These are phyloP conservation scores for Clitocybe nebularis DNA, from an alignment of 1,284 basidiomycete genomes.

Conservation along the genomic window DNA sequence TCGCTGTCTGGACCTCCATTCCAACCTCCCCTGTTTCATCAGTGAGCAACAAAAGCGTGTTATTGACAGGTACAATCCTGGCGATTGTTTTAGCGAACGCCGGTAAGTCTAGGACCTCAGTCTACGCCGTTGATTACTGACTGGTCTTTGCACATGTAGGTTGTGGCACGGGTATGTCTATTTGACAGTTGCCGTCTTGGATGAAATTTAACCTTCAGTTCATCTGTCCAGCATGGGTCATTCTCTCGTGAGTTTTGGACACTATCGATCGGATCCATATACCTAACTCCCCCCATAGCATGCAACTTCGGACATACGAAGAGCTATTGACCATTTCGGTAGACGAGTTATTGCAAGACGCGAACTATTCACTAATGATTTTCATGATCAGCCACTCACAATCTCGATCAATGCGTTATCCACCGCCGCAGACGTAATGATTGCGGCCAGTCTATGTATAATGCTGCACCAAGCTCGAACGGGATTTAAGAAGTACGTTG, in stretches of 20 bases:
- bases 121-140: not conserved
- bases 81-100: conserved; percentile 22
- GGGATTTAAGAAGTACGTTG: conserved; percentile 12
- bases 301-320: conserved; percentile 18
- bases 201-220: not conserved
- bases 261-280: not conserved
- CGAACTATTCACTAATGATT: not conserved
- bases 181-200: not conserved
- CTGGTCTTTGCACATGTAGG: conserved; percentile 2
- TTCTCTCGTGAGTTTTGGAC: conserved; percentile 13
- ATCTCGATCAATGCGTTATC: conserved; percentile 29
- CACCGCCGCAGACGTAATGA: conserved; percentile 11
- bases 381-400: conserved; percentile 29
- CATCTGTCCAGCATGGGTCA: conserved; percentile 15
- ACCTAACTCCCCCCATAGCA: conserved; percentile 4
- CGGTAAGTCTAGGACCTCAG: too few relatives aligned
- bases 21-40: not conserved
- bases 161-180: conserved; percentile 14
- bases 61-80: conserved; percentile 22
- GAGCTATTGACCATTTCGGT: conserved; percentile 17
- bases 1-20: not conserved
- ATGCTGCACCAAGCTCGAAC: conserved; percentile 12
- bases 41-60: conserved; percentile 26
- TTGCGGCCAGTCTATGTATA: conserved; percentile 11
- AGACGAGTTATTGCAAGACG: not conserved